Percentiles rank a stretch among this genome's conserved stretches.
phyloP scores from a whole-genome alignment of 345 rosid genomes.

The Carallia brachiata region DNA sequence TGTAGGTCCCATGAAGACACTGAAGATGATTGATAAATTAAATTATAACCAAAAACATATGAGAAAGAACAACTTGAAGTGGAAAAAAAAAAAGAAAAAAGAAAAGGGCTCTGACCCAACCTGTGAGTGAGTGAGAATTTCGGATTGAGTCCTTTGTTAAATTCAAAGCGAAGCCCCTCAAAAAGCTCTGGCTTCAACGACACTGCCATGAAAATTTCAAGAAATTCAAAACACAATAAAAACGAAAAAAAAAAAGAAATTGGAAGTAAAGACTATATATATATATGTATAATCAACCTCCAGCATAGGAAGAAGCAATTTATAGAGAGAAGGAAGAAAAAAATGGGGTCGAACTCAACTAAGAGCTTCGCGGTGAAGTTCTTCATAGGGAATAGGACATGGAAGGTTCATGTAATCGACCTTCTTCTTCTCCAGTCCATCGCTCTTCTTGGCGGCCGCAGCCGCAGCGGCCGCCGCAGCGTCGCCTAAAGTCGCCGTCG shows the following conservation, averaged over 20 bases:
- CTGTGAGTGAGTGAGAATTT: conserved; percentile 90
- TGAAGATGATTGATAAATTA: conserved; percentile 26
- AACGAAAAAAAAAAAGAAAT: background rate
- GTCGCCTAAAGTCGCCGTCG: conserved; percentile 28
- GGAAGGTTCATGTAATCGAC: conserved; percentile 75
- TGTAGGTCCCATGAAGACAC: conserved; percentile 88
- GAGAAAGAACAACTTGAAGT: background rate
- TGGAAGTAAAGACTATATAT: background rate
- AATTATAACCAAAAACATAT: conserved; percentile 6
- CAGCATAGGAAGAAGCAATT: background rate
- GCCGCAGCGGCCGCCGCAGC: conserved; percentile 25
- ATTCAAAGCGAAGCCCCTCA: conserved; percentile 97
- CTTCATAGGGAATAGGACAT: conserved; percentile 90
- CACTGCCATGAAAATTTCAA: conserved; percentile 47
- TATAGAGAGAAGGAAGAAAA: background rate
- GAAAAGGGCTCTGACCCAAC: conserved; percentile 26
- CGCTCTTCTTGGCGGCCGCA: conserved; percentile 15
- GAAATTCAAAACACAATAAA: background rate
- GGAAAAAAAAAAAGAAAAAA: background rate
- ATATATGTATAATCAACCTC: background rate
- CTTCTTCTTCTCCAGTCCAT: conserved; percentile 49
- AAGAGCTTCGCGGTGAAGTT: conserved; percentile 87
- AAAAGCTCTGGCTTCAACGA: conserved; percentile 87
- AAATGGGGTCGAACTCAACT: conserved; percentile 33
- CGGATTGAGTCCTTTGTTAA: conserved; percentile 79